Conservation (phyloP, 305 asterid species). For the Plantago rigida region DNA sequence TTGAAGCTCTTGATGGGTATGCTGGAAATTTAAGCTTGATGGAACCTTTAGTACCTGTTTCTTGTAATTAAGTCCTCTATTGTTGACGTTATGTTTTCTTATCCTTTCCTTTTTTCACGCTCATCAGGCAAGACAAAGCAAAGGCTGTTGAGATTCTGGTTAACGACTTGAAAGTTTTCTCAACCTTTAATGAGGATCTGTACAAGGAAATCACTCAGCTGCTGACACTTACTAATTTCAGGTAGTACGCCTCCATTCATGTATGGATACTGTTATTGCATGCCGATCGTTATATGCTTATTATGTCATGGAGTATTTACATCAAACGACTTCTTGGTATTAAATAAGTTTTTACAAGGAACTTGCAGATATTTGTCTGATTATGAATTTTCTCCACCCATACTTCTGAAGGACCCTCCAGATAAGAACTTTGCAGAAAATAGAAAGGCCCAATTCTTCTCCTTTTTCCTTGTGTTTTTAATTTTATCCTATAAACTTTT, state of each 20-base stretch:
- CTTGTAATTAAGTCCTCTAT: neutral
- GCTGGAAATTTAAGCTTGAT: conserved; percentile 14
- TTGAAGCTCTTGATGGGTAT: conserved; percentile 80
- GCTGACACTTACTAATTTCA: conserved; percentile 66
- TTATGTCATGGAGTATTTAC: too few species aligned
- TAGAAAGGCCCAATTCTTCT: too few species aligned
- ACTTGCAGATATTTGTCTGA: too few species aligned
- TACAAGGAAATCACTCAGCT: conserved; percentile 78
- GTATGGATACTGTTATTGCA: neutral
- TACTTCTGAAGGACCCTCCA: too few species aligned
- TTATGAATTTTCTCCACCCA: too few species aligned
- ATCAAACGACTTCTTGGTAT: too few species aligned
- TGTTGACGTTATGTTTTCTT: neutral
- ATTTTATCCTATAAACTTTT: too few species aligned
- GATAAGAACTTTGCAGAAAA: too few species aligned
- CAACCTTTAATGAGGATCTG: conserved; percentile 69
- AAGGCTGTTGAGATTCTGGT: conserved; percentile 77
- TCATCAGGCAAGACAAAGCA: conserved; percentile 61
- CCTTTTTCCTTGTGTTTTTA: too few species aligned
- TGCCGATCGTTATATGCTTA: neutral
- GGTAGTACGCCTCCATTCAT: conserved; percentile 34
- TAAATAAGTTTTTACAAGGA: too few species aligned
- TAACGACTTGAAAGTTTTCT: conserved; percentile 69
- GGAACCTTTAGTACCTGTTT: neutral
- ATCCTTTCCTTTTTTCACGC: conserved; percentile 8